Evolutionary conservation across 768 basidiomycete species (phyloP).

Genomic region (Phanerochaete sordida): DNA sequence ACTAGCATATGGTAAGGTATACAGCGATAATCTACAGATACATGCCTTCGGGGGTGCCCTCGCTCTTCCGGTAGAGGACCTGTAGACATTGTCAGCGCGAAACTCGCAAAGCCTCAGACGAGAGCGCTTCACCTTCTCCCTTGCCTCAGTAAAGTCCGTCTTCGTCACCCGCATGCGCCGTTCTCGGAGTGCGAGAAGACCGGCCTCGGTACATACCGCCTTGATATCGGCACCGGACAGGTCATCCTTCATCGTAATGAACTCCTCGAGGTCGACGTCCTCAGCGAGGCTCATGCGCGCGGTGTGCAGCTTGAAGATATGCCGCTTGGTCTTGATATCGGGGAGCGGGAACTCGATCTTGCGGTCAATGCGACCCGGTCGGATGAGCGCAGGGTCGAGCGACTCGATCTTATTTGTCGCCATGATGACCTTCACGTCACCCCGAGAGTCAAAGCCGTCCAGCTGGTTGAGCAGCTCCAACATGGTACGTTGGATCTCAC

Average conservation of each 20-base stretch:
- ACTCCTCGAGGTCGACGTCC: slow-evolving; percentile 95
- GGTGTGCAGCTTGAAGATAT: slow-evolving; percentile 97
- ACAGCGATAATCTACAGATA: slow-evolving; percentile 53
- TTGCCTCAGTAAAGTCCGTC: slow-evolving; percentile 82
- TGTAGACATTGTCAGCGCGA: slow-evolving; percentile 25
- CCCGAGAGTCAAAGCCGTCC: slow-evolving; percentile 98
- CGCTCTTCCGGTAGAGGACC: slow-evolving; percentile 95
- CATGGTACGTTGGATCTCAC: slow-evolving; percentile 99
- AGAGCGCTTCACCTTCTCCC: slow-evolving; percentile 75
- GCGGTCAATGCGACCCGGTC: slow-evolving; percentile 96
- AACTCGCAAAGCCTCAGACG: neutral
- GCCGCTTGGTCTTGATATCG: slow-evolving; percentile 97
- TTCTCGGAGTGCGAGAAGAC: slow-evolving; percentile 89
- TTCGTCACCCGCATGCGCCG: slow-evolving; percentile 93
- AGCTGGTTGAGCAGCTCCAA: slow-evolving; percentile 97
- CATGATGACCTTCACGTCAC: slow-evolving; percentile 99
- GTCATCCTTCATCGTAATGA: slow-evolving; percentile 94
- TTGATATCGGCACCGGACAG: slow-evolving; percentile 98
- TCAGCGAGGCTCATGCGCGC: slow-evolving; percentile 86
- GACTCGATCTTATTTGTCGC: slow-evolving; percentile 98
- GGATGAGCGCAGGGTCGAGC: slow-evolving; percentile 95
- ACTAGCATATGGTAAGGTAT: slow-evolving; percentile 6
- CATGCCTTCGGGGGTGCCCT: slow-evolving; percentile 88
- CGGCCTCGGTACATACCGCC: slow-evolving; percentile 99
- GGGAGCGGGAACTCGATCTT: slow-evolving; percentile 99